phyloP scores from a whole-genome alignment of 495 filamentous ascomycete genomes.

The Ascobolus immersus region DNA sequence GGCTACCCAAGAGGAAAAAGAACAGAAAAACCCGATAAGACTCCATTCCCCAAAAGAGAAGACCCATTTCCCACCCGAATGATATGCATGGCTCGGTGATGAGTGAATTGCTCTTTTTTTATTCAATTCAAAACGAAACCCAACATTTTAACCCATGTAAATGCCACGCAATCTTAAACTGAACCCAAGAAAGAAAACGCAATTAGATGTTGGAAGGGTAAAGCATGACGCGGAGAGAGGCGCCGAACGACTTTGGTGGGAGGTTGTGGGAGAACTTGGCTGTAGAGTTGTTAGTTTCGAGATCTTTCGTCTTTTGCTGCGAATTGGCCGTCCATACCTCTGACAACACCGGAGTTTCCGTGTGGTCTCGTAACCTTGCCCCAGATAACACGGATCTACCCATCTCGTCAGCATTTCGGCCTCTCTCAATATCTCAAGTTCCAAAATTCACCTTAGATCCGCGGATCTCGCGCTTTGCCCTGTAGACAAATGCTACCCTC shows the following conservation, averaged over 20 bases:
- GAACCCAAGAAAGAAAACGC: conserved; percentile 1
- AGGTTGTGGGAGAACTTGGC: conserved; percentile 62
- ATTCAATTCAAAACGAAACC: no score
- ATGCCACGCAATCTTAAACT: no score
- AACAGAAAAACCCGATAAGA: no score
- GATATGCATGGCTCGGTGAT: no score
- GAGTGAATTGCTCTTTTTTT: no score
- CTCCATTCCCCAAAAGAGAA: no score
- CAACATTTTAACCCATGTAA: no score
- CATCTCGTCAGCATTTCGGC: conserved; percentile 1
- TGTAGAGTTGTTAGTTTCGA: not conserved
- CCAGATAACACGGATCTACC: conserved; percentile 55
- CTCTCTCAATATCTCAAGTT: not conserved
- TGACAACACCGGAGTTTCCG: conserved; percentile 89
- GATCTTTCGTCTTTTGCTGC: not conserved
- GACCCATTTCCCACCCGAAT: no score
- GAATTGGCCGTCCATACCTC: conserved; percentile 33
- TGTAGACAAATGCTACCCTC: conserved; percentile 92
- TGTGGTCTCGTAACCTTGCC: conserved; percentile 90
- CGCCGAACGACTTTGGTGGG: conserved; percentile 85
- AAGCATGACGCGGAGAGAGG: conserved; percentile 91
- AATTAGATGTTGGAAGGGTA: conserved; percentile 59
- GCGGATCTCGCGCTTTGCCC: conserved; percentile 67
- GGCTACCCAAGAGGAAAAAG: no score
- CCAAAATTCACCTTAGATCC: conserved; percentile 75